Percentiles rank a stretch among this genome's conserved stretches.
Conservation (phyloP, 176 grass and related monocot species). For the maize (Zea mays) region Zm-B73-REFERENCE-NAM-5.0 NC_050102.1:127984001-127984500, state of each 20-base stretch:
- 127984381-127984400: conserved; percentile 20
- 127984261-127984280: background rate
- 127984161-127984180: background rate
- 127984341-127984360: background rate
- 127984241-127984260: background rate
- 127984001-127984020: conserved; percentile 41
- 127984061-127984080: conserved; percentile 33
- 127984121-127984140: background rate
- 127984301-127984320: background rate
- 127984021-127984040: background rate
- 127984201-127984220: background rate
- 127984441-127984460: too few species aligned
- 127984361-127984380: conserved; percentile 4
- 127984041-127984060: background rate
- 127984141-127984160: background rate
- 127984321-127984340: background rate
- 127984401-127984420: background rate
- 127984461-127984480: too few species aligned
- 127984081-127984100: background rate
- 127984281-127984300: background rate
- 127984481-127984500: too few species aligned
- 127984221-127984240: background rate
- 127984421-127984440: too few species aligned
- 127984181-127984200: background rate
- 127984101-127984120: background rate